Base-by-base conservation (phyloP, 225 moss, liverwort and hornwort species). In the Anthoceros angustus region DNA sequence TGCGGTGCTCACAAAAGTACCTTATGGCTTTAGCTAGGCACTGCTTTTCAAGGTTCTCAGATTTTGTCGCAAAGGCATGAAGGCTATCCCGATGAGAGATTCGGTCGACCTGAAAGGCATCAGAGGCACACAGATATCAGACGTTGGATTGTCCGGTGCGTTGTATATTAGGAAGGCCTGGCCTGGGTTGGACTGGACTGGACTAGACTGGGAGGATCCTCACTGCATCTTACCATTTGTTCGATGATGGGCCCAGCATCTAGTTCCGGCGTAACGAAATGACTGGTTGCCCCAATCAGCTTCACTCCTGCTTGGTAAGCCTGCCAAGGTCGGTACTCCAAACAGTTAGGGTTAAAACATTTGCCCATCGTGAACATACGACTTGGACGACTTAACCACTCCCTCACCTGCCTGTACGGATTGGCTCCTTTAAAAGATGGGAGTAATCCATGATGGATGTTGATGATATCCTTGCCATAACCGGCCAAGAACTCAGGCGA, bases 381-480 rank as follows among this genome's bases (percentile, higher is more conserved):
- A 39, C 9, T 8, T 26, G 24, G 40, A 25, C 25, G 15, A 64
- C 40, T 55, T 7, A 9, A 10, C 1, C 1, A 5, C 5, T 25
- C 8, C n/a, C 32, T n/a, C 62, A 82, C 92, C 93, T 93, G 93
- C 73, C 84, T 79, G 45, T 91, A 91, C 8, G 91, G 95, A 66
- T 95, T 91, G 73, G 91, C 91, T 62, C 95, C 95, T 75, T 92
- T 98, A 40, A 98, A 98, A 16, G 95, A 98, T 43, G 95, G 95
- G 40, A 98, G 72, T 55, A 98, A 84, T 69, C 95, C 95, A 67
- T 98, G 95, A 77, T 98, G 95, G 45, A 98, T 98, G 72, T 98
- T 98, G 40, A 98, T 87, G n/a, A 98, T 91, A 20, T 98, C 88
- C 78, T 83, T 98, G 68, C 80, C 79, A 50, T 98, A 98, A 41